Base-by-base conservation (phyloP, 306 rosid genomes). In the Castanea mollissima region DNA sequence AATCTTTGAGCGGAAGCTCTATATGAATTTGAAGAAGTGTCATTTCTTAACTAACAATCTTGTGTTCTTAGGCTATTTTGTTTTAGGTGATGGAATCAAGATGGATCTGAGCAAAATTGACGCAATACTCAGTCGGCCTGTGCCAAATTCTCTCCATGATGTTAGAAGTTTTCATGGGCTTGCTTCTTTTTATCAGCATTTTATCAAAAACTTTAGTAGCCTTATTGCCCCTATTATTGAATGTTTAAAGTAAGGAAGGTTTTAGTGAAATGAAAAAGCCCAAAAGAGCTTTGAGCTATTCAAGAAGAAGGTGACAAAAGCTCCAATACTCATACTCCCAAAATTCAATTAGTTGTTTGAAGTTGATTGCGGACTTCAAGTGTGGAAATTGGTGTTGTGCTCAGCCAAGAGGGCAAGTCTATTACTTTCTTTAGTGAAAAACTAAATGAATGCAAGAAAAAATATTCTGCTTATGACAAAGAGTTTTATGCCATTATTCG, bases 11-110 rank as follows among this genome's bases (percentile, higher is more conserved):
- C 31, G 51, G 12, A 49, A 72, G 29, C 31, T 72, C 0, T 79
- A 59, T 31, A 71, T 35, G 1, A 71, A 79, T 20, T 1, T 60
- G 3, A 79, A 79, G 55, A 79, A 59, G 10, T 79, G 77, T 49
- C 18, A 49, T 0, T 60, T 79, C 14, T 31, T 59, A 5, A 71
- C 41, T 2, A 4, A 49, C 8, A 59, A 5, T 20, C 11, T 72
- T 8, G 35, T 59, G 4, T 79, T 72, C 34, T 13, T 62, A 9
- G 56, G 78, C 19, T 72, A 44, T 59, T 32, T 79, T 2, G 65
- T 62, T 6, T 13, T 4, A 25, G 0, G 4, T 19, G 27, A 1
- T 16, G 76, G 72, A 46, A 46, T 46, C 14, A 46, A 11, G 52
- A 46, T 46, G 4, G 52, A 46, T 11, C 52, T 15, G 2, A 68